Conservation (phyloP, 805 yeast genomes). For the Grigorovia yakushimaensis region DNA sequence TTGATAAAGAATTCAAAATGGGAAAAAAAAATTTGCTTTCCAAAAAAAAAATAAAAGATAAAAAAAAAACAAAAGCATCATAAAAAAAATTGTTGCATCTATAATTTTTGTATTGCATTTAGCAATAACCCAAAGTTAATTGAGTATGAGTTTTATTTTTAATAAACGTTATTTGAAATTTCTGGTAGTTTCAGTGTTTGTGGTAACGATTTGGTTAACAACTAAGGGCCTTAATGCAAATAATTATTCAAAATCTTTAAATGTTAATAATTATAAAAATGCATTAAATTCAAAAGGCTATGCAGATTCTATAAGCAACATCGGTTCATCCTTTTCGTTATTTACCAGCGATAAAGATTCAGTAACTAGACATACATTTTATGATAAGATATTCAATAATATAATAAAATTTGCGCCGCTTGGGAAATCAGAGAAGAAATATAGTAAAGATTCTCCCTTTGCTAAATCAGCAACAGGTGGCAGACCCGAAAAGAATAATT, state of each 20-base stretch:
- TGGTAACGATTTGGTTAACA: background rate
- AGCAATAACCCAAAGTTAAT: background rate
- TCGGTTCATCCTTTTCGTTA: background rate
- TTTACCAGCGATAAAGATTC: background rate
- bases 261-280: background rate
- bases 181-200: background rate
- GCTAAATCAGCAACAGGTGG: conserved; percentile 14
- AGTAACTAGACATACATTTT: background rate
- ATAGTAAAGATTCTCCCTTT: conserved; percentile 12
- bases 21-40: too few species aligned
- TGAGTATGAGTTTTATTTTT: background rate
- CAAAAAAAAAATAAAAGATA: too few species aligned
- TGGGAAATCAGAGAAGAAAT: conserved; percentile 16
- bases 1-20: too few species aligned
- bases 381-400: background rate
- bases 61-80: too few species aligned
- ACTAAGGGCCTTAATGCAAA: background rate
- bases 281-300: background rate
- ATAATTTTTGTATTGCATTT: too few species aligned
- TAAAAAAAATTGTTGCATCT: too few species aligned
- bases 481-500: conserved; percentile 10
- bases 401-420: conserved; percentile 10
- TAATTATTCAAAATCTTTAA: background rate
- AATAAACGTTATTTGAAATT: background rate
- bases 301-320: background rate